phyloP scores from a whole-genome alignment of 1,139 yeast genomes.

The Yamadazyma triangularis region DNA sequence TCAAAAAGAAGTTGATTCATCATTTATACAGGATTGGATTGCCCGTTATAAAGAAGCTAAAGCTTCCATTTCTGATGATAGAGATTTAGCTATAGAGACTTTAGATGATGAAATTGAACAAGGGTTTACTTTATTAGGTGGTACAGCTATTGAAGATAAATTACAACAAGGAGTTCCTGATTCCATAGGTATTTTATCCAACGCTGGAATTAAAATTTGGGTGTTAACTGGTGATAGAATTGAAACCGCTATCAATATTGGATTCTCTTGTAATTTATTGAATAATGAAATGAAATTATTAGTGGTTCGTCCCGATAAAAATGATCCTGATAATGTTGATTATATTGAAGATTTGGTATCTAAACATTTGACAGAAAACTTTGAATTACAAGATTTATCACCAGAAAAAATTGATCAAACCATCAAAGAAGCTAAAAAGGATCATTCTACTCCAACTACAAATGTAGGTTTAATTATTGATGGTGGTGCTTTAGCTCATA shows the following conservation, averaged over 20 bases:
- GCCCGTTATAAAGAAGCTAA: constrained; percentile 65
- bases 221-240: constrained; percentile 96
- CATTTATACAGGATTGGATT: constrained; percentile 65
- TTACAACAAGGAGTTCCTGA: constrained; percentile 96
- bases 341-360: constrained; percentile 34
- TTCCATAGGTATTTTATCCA: constrained; percentile 74
- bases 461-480: constrained; percentile 51
- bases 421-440: constrained; percentile 38
- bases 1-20: constrained; percentile 63
- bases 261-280: constrained; percentile 88
- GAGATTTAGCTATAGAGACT: constrained; percentile 75
- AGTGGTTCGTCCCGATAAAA: constrained; percentile 50
- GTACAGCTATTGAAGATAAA: constrained; percentile 97
- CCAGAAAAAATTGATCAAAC: constrained; percentile 22
- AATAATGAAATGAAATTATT: constrained; percentile 84
- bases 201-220: constrained; percentile 96
- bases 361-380: constrained; percentile 36
- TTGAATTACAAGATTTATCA: constrained; percentile 20
- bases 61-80: constrained; percentile 64
- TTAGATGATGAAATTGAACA: constrained; percentile 81
- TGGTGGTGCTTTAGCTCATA: constrained; percentile 47
- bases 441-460: constrained; percentile 48
- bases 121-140: constrained; percentile 73
- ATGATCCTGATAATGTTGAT: constrained; percentile 20
- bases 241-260: constrained; percentile 97